Evolutionary conservation across 352 stramenopile genomes (phyloP).

Genomic region (Pythium apleroticum): DNA sequence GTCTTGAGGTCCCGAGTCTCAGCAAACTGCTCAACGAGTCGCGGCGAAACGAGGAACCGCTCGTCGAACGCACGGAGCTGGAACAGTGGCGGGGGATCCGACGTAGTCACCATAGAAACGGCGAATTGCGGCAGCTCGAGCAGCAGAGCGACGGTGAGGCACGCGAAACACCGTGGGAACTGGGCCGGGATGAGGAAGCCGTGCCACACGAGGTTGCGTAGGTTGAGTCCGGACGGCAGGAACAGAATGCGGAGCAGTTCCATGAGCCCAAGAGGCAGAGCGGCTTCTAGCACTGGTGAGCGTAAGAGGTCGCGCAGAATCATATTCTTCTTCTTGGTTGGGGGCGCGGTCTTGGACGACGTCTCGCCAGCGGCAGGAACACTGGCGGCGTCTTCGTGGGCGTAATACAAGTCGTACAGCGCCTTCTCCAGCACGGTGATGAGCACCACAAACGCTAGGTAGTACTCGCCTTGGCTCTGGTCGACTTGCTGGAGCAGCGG

Average conservation of each 20-base stretch:
- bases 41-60: conserved; percentile 12
- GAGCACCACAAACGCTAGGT: conserved; percentile 50
- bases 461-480: conserved; percentile 42
- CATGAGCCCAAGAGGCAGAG: conserved; percentile 42
- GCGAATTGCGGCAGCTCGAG: conserved; percentile 35
- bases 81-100: conserved; percentile 30
- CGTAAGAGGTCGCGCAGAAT: conserved; percentile 68
- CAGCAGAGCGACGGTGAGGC: conserved; percentile 48
- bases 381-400: conserved; percentile 13
- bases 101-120: neutral
- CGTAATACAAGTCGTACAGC: conserved; percentile 54
- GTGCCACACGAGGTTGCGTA: conserved; percentile 74
- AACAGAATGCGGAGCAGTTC: conserved; percentile 54
- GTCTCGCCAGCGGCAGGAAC: neutral
- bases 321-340: conserved; percentile 53
- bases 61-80: conserved; percentile 24
- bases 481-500: conserved; percentile 30
- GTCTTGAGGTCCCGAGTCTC: neutral
- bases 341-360: neutral
- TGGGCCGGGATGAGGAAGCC: conserved; percentile 56
- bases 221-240: conserved; percentile 57
- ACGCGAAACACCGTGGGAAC: conserved; percentile 56
- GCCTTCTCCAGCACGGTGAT: conserved; percentile 64
- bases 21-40: neutral
- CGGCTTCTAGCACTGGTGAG: conserved; percentile 32